Evolutionary conservation across 2,329 filamentous ascomycete genomes (phyloP), one percentile per base, ranked within the genome.

Genomic region (Colletotrichum kahawae): DNA sequence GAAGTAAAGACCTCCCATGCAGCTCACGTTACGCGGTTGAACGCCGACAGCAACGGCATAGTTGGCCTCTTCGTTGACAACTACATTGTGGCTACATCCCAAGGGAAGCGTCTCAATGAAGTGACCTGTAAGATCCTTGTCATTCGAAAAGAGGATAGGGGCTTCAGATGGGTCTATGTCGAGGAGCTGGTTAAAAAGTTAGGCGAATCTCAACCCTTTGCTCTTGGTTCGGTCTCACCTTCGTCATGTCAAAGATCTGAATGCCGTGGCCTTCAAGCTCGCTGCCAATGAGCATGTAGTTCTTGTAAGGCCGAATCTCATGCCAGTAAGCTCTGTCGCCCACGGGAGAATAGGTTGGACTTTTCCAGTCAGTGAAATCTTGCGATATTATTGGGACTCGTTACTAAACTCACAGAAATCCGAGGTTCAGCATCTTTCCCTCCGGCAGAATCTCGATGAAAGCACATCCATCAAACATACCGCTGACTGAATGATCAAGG

Each of bases 201-300:
- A 34, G 38, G 0, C 38, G 0, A 43, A 43, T n/a, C 0, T 5
- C 1, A 43, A 43, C 2, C 18, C 5, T n/a, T n/a, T 8, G 36
- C 3, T 18, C 14, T 8, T 38, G 7, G 4, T 43, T 43, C 9
- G 8, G 18, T n/a, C 60, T 60, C 2, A 76, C 75, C 67, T 88
- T 91, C 77, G 84, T 88, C 88, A 91, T 86, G 79, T 92, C 90
- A 76, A 92, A 92, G 79, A 92, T 88, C 80, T 92, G 91, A 38
- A 92, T 86, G 34, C 89, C 88, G 78, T 92, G 90, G 67, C 83
- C 80, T 21, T 79, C 78, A 3, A 88, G 87, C 77, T 85, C 83
- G 70, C 79, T 82, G 24, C 83, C 83, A 18, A 85, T 83, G 67
- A 84, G 77, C 76, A 82, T 78, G 77, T 79, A 82, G 76, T 81